Conservation (phyloP, 805 yeast species). For the Kurtzmaniella fragi region DNA sequence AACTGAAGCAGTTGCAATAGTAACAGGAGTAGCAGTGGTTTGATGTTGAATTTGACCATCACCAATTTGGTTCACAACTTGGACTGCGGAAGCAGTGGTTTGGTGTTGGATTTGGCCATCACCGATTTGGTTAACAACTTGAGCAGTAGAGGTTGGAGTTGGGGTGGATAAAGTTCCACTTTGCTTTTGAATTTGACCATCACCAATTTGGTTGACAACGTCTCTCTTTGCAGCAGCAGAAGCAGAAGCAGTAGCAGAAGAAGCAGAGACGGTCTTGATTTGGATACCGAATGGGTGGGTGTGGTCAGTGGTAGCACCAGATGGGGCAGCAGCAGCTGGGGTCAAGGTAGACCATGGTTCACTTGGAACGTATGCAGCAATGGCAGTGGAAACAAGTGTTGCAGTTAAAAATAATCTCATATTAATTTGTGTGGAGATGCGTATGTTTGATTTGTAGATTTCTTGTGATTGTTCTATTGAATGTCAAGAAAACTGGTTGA, state of each 20-base stretch:
- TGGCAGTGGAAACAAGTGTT: constrained; percentile 43
- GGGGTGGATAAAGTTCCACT: constrained; percentile 23
- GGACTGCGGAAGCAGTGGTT: constrained; percentile 29
- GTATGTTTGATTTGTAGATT: background rate
- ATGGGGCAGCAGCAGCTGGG: constrained; percentile 47
- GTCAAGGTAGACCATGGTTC: constrained; percentile 72
- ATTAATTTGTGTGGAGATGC: background rate
- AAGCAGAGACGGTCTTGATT: constrained; percentile 45
- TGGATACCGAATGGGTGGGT: constrained; percentile 62
- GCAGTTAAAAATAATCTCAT: constrained; percentile 14
- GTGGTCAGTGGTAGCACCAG: constrained; percentile 56
- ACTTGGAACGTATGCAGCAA: constrained; percentile 61
- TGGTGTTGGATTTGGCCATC: constrained; percentile 44
- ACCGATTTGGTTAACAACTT: constrained; percentile 36
- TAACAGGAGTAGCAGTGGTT: constrained; percentile 19
- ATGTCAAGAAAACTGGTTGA: too few species aligned
- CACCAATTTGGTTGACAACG: constrained; percentile 53
- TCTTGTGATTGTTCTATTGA: background rate
- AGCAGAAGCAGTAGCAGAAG: constrained; percentile 24
- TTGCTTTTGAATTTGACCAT: constrained; percentile 55
- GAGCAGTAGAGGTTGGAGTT: constrained; percentile 26
- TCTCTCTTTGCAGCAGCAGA: constrained; percentile 23
- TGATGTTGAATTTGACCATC: constrained; percentile 47
- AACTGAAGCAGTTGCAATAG: constrained; percentile 12
- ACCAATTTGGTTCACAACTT: constrained; percentile 42